Evolutionary conservation across 2,329 filamentous ascomycete species (phyloP).

Genomic region (Alternaria brassicicola): DNA sequence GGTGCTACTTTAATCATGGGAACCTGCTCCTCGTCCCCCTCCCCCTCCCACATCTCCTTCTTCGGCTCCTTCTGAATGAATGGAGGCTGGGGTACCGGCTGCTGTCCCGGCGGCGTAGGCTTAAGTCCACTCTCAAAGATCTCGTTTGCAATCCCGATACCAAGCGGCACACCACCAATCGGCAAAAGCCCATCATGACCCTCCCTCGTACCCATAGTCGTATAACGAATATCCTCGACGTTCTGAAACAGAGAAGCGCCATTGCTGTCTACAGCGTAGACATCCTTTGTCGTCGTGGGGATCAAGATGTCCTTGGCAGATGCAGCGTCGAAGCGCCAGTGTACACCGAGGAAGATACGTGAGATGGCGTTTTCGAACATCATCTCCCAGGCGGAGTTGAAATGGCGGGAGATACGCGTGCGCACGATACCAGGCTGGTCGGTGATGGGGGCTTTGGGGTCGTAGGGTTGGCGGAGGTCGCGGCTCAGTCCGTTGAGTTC

Average conservation of each 20-base stretch:
- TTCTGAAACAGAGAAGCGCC: slow-evolving; percentile 20
- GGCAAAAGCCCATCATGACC: slow-evolving; percentile 11
- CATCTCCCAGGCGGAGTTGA: slow-evolving; percentile 31
- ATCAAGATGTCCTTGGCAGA: slow-evolving; percentile 25
- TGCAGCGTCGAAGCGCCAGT: slow-evolving; percentile 39
- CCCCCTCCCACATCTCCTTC: background rate
- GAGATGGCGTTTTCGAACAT: slow-evolving; percentile 40
- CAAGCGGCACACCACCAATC: slow-evolving; percentile 21
- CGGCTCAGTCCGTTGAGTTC: slow-evolving; percentile 35
- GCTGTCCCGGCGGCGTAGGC: slow-evolving; percentile 13
- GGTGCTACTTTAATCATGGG: slow-evolving; percentile 1
- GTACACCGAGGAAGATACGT: slow-evolving; percentile 36
- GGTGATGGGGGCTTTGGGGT: slow-evolving; percentile 26
- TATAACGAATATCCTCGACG: slow-evolving; percentile 16
- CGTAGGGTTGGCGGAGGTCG: slow-evolving; percentile 32
- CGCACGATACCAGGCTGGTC: slow-evolving; percentile 36
- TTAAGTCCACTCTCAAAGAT: slow-evolving; percentile 13
- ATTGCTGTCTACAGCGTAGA: slow-evolving; percentile 15
- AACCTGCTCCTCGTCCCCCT: background rate
- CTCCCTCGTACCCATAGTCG: slow-evolving; percentile 15
- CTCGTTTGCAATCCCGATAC: slow-evolving; percentile 22
- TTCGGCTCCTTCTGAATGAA: background rate
- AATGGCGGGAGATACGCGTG: slow-evolving; percentile 25
- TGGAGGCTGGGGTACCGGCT: slow-evolving; percentile 9
- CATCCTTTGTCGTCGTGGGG: slow-evolving; percentile 14